phyloP scores from a whole-genome alignment of 2,329 filamentous ascomycete species.

The Aspergillus novofumigatus region DNA sequence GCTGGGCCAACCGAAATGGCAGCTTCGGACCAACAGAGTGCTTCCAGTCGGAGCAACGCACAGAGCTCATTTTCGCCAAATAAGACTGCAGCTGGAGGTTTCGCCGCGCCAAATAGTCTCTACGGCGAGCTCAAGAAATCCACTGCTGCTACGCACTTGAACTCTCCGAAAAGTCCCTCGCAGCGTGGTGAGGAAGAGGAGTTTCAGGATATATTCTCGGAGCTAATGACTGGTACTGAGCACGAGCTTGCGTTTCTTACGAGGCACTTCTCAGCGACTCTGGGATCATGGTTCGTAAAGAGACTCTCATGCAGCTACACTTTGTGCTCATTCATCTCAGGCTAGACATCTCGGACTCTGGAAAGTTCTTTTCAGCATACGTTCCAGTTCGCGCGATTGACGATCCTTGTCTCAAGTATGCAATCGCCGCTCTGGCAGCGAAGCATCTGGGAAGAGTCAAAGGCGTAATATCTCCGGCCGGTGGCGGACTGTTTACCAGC shows the following conservation, averaged over 20 bases:
- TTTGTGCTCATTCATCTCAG: constrained; percentile 17
- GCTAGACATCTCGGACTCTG: constrained; percentile 38
- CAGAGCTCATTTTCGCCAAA: constrained; percentile 2
- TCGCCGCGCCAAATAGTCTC: neutral
- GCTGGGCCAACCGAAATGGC: neutral
- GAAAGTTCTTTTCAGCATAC: constrained; percentile 36
- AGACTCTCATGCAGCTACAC: neutral
- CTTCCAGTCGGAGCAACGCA: neutral
- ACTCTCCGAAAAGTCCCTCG: constrained; percentile 14
- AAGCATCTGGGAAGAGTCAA: constrained; percentile 37
- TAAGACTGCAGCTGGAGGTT: neutral
- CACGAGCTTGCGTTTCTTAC: constrained; percentile 37
- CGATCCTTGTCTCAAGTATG: constrained; percentile 30
- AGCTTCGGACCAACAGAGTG: constrained; percentile 1
- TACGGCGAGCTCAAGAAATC: constrained; percentile 1
- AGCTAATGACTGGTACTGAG: constrained; percentile 35
- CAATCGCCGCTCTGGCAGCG: constrained; percentile 37
- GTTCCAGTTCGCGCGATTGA: constrained; percentile 36
- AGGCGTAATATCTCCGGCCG: constrained; percentile 18
- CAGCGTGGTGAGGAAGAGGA: constrained; percentile 26
- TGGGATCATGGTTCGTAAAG: constrained; percentile 32
- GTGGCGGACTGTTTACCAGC: constrained; percentile 24
- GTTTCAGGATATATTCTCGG: constrained; percentile 33
- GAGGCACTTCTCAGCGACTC: constrained; percentile 33
- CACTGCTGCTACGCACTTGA: constrained; percentile 1